Base-by-base conservation (phyloP, 257 asterid species). In the Henckelia pumila region DNA sequence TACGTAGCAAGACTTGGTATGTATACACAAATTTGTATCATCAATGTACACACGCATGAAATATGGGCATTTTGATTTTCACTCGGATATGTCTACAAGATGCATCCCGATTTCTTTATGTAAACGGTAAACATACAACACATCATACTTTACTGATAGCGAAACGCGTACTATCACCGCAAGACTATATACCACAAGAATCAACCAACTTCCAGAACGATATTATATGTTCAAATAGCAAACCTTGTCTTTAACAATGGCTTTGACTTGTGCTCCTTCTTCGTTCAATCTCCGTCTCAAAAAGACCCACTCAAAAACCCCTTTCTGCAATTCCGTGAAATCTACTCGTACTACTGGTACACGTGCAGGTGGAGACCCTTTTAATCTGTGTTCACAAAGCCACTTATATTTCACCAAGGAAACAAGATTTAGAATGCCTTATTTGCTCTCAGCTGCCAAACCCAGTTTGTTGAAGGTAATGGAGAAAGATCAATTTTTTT, bases 221-320 rank as follows among this genome's bases (percentile, higher is more conserved):
- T 22, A 14, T 26, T 23, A n/a, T 23, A n/a, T 16, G 6, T 52
- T 7, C 56, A 1, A 66, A 21, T 50, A 22, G 19, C 57, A 11
- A 30, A 32, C 37, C 67, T 8, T 5, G 13, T 29, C n/a, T 11
- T 11, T 10, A 59, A 44, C 22, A 56, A 77, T 80, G 82, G 69
- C 85, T 68, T 69, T 72, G 23, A 73, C 65, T 61, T 77, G 65
- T 65, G 78, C 77, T 71, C 78, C 68, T 73, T 69, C 80, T 30
- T 68, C 75, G 76, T 65, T 74, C 69, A 74, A 67, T 53, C 55
- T 70, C 74, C 65, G 71, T 75, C 70, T 77, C 40, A 50, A 64
- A 55, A 69, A 59, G 26, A 77, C 59, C 57, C 35, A 50, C 62
- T 37, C 72, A 24, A 73, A 16, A 8, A 13, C 66, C 21, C 70